Evolutionary conservation across 805 yeast species (phyloP).

Genomic region (Groenewaldozyma tartarivorans): DNA sequence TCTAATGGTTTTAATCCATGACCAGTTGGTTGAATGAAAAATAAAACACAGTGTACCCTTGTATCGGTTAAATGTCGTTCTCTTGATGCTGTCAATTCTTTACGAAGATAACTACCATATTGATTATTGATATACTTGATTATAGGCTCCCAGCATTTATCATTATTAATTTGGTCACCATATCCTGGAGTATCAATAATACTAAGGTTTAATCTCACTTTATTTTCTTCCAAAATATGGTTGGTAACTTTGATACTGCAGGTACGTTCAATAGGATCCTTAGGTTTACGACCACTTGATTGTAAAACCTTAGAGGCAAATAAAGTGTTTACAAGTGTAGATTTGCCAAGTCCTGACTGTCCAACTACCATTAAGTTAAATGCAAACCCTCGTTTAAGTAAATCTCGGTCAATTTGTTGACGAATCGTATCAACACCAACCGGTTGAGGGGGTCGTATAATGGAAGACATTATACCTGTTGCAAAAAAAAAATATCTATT

Average conservation of each 20-base stretch:
- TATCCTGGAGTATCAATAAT: slow-evolving; percentile 90
- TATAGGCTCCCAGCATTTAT: slow-evolving; percentile 77
- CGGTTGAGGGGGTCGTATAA: slow-evolving; percentile 35
- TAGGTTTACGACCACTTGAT: not conserved
- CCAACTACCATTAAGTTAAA: slow-evolving; percentile 69
- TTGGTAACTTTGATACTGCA: slow-evolving; percentile 43
- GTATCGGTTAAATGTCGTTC: slow-evolving; percentile 51
- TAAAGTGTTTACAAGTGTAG: slow-evolving; percentile 78
- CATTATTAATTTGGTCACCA: slow-evolving; percentile 83
- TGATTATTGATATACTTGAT: slow-evolving; percentile 87
- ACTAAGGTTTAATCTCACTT: slow-evolving; percentile 66
- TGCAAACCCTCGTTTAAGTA: slow-evolving; percentile 54
- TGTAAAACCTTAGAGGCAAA: slow-evolving; percentile 31
- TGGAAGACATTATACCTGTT: slow-evolving; percentile 2
- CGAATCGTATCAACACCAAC: slow-evolving; percentile 98
- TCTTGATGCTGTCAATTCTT: slow-evolving; percentile 85
- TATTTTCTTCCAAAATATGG: slow-evolving; percentile 76
- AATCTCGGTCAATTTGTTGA: slow-evolving; percentile 84
- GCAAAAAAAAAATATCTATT: no score
- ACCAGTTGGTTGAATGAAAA: slow-evolving; percentile 86
- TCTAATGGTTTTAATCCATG: slow-evolving; percentile 82
- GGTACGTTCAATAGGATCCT: slow-evolving; percentile 29
- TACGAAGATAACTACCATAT: slow-evolving; percentile 79
- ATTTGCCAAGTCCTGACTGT: slow-evolving; percentile 81
- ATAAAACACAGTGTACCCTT: slow-evolving; percentile 83